phyloP scores from a whole-genome alignment of 2,329 filamentous ascomycete species.

The Aspergillus spinulosporus region DNA sequence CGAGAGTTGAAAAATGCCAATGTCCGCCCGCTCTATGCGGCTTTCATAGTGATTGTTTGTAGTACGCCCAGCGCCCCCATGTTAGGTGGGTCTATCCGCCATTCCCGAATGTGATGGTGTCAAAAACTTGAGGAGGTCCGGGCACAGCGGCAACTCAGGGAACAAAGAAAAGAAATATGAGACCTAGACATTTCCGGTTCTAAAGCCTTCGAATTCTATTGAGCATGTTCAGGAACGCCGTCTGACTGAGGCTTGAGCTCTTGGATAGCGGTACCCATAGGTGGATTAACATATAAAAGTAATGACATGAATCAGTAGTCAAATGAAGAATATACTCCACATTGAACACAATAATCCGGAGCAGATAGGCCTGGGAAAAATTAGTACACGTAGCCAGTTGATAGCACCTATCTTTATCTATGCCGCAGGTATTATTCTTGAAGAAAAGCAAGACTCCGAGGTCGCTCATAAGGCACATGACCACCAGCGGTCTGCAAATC shows the following conservation, averaged over 20 bases:
- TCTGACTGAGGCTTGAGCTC: background rate
- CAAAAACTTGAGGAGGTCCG: background rate
- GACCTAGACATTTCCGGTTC: background rate
- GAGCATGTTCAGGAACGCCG: background rate
- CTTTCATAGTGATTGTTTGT: too few relatives aligned
- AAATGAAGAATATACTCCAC: background rate
- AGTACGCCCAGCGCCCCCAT: constrained; percentile 14
- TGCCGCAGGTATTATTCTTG: background rate
- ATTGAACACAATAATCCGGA: background rate
- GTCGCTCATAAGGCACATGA: constrained; percentile 4
- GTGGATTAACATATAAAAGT: background rate
- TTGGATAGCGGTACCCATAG: background rate
- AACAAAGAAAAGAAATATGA: background rate
- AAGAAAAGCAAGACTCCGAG: background rate
- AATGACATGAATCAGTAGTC: background rate
- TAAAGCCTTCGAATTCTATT: background rate
- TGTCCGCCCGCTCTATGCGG: too few relatives aligned
- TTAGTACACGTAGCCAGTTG: background rate
- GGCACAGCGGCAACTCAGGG: background rate
- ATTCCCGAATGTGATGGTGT: constrained; percentile 11
- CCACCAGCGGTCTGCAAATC: background rate
- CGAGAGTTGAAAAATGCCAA: too few relatives aligned
- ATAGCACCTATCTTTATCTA: background rate
- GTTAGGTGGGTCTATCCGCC: constrained; percentile 19
- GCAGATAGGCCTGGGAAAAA: background rate